Evolutionary conservation across 2,329 filamentous ascomycete species (phyloP), one percentile per base, ranked within the genome.

Genomic region (Exutisphaerella laricina): DNA sequence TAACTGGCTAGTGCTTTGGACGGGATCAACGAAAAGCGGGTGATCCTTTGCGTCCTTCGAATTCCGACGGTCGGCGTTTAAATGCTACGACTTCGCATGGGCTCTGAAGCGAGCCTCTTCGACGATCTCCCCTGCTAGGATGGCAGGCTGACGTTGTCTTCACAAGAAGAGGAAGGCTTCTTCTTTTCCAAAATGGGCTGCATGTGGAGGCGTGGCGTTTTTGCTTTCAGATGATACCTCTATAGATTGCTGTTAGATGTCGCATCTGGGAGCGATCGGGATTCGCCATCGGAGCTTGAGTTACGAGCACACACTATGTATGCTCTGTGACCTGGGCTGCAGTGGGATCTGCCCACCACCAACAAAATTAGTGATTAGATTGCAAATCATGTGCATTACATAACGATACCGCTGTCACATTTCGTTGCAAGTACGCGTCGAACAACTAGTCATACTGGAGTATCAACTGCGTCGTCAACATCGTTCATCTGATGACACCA

Each of bases 161-260:
- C 9, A 23, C 14, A n/a, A 16, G 33, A 35, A 31, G 35, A 39
- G 41, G n/a, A 18, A 23, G 22, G 21, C 5, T 28, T 29, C 40
- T 43, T 43, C 13, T 16, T 31, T 21, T 35, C 23, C 18, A 12
- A 39, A 28, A 7, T 20, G 28, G 20, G 35, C 35, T 44, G 41
- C 28, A 44, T 44, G 41, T 39, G 35, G 18, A 39, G 41, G 39
- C 26, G 41, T 38, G 25, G 34, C 28, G 25, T 34, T 26, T 21
- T 44, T 30, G 28, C 20, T 32, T 44, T 44, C 41, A 44, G 41
- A 44, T 39, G 41, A 44, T 44, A 44, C 41, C 35, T 33, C 30
- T 29, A 35, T 35, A 41, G 39, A 40, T 41, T 31, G 28, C 16
- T 35, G 21, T 41, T 34, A 35, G 30, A 28, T 29, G 30, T 22